Evolutionary conservation across 768 basidiomycete genomes (phyloP), one percentile per base, ranked within the genome.

Genomic region (Lentinula aciculospora): DNA sequence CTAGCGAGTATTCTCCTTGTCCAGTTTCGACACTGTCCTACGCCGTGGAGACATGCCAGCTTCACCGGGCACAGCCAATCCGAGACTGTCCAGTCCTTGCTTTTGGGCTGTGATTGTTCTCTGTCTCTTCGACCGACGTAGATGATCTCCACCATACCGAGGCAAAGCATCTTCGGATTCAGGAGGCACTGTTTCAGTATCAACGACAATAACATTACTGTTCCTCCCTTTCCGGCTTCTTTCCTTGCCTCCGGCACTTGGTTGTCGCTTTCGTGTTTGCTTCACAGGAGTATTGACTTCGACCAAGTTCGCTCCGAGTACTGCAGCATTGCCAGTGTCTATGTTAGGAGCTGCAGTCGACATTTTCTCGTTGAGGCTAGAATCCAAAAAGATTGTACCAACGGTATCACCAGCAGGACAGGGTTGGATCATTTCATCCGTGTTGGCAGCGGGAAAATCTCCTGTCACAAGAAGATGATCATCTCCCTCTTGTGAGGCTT

Each of bases 111-210:
- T 39, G 19, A 31, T 12, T 13, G 40, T 27, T 23, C 36, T 54
- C 39, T 32, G 51, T 29, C 51, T 59, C 44, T 45, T 27, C 19
- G 53, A 54, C 12, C 53, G 32, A n/a, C 36, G 36, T 54, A 23
- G 53, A 25, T 54, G 13, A 15, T 28, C 34, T 28, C 4, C 32
- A 13, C 32, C 32, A 34, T 34, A 34, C 32, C 32, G 32, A 34
- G 32, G 32, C 32, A 13, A 34, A 34, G 32, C 32, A 34, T 13
- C 13, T 34, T 34, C 32, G 6, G 13, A 9, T 13, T 34, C 32
- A 1, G 32, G 8, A 34, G 13, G 32, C 1, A 19, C 15, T 25
- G 2, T 34, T 7, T 13, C n/a, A 13, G 28, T 19, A 19, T 19
- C 32, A 10, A 50, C 44, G 17, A 50, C 44, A 12, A 9, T n/a